phyloP scores from a whole-genome alignment of 768 basidiomycete species.

The Paxillus rubicundulus region DNA sequence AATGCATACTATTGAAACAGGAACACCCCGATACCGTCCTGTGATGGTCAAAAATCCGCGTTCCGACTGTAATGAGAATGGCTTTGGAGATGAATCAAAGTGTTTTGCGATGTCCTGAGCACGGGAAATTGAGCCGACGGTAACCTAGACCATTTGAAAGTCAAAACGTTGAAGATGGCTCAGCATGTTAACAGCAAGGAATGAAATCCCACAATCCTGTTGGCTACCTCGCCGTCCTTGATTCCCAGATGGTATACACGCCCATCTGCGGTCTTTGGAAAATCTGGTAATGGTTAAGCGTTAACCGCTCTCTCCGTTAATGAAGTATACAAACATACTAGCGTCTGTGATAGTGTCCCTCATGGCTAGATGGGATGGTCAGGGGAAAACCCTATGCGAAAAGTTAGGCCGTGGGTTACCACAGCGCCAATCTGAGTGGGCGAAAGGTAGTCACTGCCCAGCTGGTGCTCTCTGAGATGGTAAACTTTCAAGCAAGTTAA shows the following conservation, averaged over 20 bases:
- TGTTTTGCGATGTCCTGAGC: constrained; percentile 56
- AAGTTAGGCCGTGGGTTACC: neutral
- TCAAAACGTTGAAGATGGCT: neutral
- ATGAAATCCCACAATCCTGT: constrained; percentile 58
- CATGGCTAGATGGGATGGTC: constrained; percentile 36
- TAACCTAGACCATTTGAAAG: constrained; percentile 45
- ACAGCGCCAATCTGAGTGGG: neutral
- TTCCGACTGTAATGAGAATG: constrained; percentile 66
- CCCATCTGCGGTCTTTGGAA: constrained; percentile 68
- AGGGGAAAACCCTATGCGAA: neutral
- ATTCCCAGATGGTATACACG: constrained; percentile 81
- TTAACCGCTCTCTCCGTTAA: neutral
- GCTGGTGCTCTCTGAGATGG: no score
- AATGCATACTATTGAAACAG: constrained; percentile 72
- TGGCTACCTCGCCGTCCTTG: constrained; percentile 73
- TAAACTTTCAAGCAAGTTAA: no score
- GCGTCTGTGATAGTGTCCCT: constrained; percentile 64
- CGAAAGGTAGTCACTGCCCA: neutral
- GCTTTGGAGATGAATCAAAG: constrained; percentile 57
- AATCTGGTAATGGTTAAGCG: constrained; percentile 45
- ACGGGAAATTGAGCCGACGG: constrained; percentile 71
- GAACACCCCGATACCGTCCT: constrained; percentile 58
- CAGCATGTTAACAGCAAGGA: neutral
- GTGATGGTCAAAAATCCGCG: constrained; percentile 76
- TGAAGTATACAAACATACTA: constrained; percentile 44